Evolutionary conservation across 371 early-diverging fungal genomes (phyloP).

Genomic region (Mucor sp.): DNA sequence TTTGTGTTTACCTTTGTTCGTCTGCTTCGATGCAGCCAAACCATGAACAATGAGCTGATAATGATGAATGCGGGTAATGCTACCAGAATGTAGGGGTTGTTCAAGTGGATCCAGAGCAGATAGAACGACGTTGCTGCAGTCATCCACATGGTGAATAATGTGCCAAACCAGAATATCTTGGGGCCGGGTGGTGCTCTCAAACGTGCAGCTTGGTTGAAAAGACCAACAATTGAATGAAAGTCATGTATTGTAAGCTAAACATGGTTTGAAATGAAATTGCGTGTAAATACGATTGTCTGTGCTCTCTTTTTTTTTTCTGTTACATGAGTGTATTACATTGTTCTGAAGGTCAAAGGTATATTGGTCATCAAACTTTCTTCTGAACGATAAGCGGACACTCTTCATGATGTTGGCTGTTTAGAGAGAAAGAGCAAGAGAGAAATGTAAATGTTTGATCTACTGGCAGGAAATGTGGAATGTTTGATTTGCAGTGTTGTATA

Average conservation of each 20-base stretch:
- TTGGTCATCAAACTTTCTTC: constrained; percentile 45
- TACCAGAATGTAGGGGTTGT: constrained; percentile 15
- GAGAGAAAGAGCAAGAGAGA: background rate
- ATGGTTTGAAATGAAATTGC: constrained; percentile 10
- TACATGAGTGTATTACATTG: constrained; percentile 22
- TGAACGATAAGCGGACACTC: constrained; percentile 29
- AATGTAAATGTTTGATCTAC: background rate
- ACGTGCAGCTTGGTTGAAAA: constrained; percentile 35
- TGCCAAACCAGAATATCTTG: constrained; percentile 25
- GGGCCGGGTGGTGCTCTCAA: constrained; percentile 32
- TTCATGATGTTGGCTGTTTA: constrained; percentile 25
- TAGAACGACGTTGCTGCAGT: constrained; percentile 19
- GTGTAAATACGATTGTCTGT: constrained; percentile 9
- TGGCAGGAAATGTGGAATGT: constrained; percentile 6
- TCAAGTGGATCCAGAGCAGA: constrained; percentile 21
- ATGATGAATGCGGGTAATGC: constrained; percentile 28
- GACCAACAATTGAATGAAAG: constrained; percentile 31
- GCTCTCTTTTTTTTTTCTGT: background rate
- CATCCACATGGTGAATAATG: constrained; percentile 27
- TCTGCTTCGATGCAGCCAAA: constrained; percentile 26
- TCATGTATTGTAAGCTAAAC: constrained; percentile 32
- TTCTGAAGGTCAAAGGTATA: constrained; percentile 48
- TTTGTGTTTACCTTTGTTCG: constrained; percentile 26
- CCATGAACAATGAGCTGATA: constrained; percentile 18
- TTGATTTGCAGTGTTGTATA: background rate